A percentile compares a stretch with the other conserved stretches of the same genome.
phyloP scores from a whole-genome alignment of 2,329 filamentous ascomycete genomes.

The Mycocentrospora acerina region DNA sequence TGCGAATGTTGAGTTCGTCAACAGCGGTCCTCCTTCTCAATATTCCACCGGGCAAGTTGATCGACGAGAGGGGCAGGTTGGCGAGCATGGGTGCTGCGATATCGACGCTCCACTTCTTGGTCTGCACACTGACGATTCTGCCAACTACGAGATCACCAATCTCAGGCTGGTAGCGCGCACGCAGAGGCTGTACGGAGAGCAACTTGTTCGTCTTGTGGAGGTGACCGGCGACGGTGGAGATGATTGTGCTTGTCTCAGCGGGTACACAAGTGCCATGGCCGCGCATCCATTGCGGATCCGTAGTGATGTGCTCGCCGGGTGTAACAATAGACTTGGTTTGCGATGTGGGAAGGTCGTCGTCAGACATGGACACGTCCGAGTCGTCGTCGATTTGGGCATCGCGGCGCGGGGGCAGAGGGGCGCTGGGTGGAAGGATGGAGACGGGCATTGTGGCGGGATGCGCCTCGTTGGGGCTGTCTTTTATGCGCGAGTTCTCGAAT shows the following conservation, averaged over 20 bases:
- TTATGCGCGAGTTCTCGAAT: neutral
- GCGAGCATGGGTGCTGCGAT: slow-evolving; percentile 86
- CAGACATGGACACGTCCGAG: slow-evolving; percentile 51
- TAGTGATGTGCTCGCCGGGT: slow-evolving; percentile 83
- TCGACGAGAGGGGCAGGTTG: slow-evolving; percentile 78
- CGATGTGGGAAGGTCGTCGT: slow-evolving; percentile 38
- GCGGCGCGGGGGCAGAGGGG: slow-evolving; percentile 28
- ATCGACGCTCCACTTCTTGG: slow-evolving; percentile 91
- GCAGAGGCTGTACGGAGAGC: slow-evolving; percentile 84
- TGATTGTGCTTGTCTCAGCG: slow-evolving; percentile 66
- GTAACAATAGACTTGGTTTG: slow-evolving; percentile 66
- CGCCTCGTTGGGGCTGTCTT: neutral
- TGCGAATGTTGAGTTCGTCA: slow-evolving; percentile 94
- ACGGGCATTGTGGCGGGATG: slow-evolving; percentile 54
- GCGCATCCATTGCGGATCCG: slow-evolving; percentile 96
- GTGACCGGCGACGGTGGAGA: slow-evolving; percentile 86
- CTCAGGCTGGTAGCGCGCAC: slow-evolving; percentile 90
- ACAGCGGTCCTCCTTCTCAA: slow-evolving; percentile 88
- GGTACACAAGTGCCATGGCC: slow-evolving; percentile 89
- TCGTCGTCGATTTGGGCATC: slow-evolving; percentile 49
- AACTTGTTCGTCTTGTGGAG: slow-evolving; percentile 95
- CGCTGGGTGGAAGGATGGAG: slow-evolving; percentile 58
- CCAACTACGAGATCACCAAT: slow-evolving; percentile 96
- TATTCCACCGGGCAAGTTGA: slow-evolving; percentile 94
- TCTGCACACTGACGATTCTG: slow-evolving; percentile 91